Conservation (phyloP, 805 yeast species). For the Lachancea cidri region DNA sequence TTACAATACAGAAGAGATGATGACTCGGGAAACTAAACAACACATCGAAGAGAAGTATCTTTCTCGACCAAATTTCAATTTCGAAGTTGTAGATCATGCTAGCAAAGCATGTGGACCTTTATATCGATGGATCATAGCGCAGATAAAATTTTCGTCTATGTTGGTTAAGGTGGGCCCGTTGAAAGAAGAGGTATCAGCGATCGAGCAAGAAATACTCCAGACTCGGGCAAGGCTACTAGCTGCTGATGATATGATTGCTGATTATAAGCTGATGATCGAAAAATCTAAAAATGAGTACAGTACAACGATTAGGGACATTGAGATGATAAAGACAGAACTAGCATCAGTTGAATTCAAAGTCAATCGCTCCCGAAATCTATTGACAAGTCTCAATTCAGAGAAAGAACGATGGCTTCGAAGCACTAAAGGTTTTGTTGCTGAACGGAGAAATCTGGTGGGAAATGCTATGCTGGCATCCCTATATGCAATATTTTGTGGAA, state of each 20-base stretch:
- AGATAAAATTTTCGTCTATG: constrained; percentile 68
- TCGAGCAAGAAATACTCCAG: constrained; percentile 57
- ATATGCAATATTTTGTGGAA: constrained; percentile 56
- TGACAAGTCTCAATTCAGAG: constrained; percentile 63
- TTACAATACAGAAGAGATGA: constrained; percentile 57
- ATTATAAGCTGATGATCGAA: constrained; percentile 65
- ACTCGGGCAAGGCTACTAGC: constrained; percentile 69
- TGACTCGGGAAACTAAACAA: constrained; percentile 48
- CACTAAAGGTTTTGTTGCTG: constrained; percentile 44
- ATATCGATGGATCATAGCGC: constrained; percentile 85
- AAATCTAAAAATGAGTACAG: constrained; percentile 65
- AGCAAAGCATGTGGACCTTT: constrained; percentile 95
- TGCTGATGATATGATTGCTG: constrained; percentile 74
- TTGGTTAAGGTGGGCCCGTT: constrained; percentile 71
- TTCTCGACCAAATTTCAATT: constrained; percentile 58
- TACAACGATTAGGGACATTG: constrained; percentile 69
- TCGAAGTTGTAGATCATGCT: constrained; percentile 75
- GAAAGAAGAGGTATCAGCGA: constrained; percentile 51
- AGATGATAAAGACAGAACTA: constrained; percentile 70
- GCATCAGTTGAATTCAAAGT: constrained; percentile 53
- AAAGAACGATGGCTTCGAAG: constrained; percentile 68
- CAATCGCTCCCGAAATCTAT: constrained; percentile 52
- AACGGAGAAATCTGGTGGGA: constrained; percentile 51
- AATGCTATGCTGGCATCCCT: constrained; percentile 62
- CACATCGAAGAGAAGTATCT: constrained; percentile 59